Conservation (phyloP, 2,329 filamentous ascomycete genomes). For the Phaeosphaeria sp. region DNA sequence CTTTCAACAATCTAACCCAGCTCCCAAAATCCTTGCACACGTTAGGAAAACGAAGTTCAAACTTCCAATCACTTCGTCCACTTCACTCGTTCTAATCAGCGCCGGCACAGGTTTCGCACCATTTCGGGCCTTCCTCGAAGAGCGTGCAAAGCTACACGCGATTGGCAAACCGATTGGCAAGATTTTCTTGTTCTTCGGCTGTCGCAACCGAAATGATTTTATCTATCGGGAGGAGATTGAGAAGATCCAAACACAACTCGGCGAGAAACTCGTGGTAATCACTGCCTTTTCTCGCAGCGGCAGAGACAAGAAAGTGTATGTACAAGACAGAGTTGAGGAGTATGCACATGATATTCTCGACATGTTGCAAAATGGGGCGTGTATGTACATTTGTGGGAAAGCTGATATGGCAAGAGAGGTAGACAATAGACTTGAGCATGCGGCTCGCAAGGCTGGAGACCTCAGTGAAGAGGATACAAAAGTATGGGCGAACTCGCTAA, state of each 20-base stretch:
- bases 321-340: constrained; percentile 49
- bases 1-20: constrained; percentile 15
- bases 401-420: constrained; percentile 53
- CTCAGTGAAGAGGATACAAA: constrained; percentile 52
- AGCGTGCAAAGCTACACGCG: constrained; percentile 41
- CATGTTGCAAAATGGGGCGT: constrained; percentile 46
- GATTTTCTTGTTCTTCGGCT: constrained; percentile 44
- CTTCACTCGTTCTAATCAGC: constrained; percentile 56
- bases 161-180: constrained; percentile 39
- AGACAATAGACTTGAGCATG: constrained; percentile 46
- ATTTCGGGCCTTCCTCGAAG: constrained; percentile 43
- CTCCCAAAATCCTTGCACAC: constrained; percentile 46
- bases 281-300: too few relatives aligned
- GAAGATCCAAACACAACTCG: constrained; percentile 16
- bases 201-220: constrained; percentile 37
- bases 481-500: constrained; percentile 56
- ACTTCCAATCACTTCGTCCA: constrained; percentile 50
- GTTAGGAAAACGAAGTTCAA: constrained; percentile 55
- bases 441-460: constrained; percentile 43
- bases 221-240: constrained; percentile 39
- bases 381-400: constrained; percentile 51
- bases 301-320: constrained; percentile 36
- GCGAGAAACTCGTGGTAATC: too few relatives aligned
- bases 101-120: constrained; percentile 46
- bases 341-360: constrained; percentile 36